These are phyloP conservation scores for Starmerella etchellsii DNA, from an alignment of 805 yeast genomes.

Conservation along the genomic window DNA sequence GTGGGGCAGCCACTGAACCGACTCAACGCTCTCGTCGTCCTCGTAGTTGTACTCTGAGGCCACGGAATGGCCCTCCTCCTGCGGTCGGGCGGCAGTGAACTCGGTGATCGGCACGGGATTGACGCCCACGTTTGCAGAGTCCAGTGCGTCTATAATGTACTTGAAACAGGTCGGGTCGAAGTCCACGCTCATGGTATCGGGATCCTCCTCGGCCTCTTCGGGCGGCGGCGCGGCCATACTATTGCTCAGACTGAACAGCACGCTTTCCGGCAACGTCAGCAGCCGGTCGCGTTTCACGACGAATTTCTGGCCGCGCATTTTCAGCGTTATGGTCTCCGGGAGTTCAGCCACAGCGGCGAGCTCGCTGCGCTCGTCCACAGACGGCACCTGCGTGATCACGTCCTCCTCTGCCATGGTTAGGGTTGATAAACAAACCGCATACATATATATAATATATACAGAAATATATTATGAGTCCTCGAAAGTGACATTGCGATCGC, in stretches of 20 bases:
- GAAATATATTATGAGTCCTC: too few species aligned
- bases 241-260: slow-evolving; percentile 51
- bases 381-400: slow-evolving; percentile 20
- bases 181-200: slow-evolving; percentile 39
- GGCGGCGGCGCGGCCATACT: slow-evolving; percentile 22
- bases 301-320: slow-evolving; percentile 62
- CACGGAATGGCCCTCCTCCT: too few species aligned
- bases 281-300: slow-evolving; percentile 76
- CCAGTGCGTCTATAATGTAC: slow-evolving; percentile 67
- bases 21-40: slow-evolving; percentile 14
- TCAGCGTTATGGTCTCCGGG: slow-evolving; percentile 39
- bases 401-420: slow-evolving; percentile 3
- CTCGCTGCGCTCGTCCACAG: slow-evolving; percentile 4
- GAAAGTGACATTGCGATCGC: too few species aligned
- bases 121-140: slow-evolving; percentile 44
- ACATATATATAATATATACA: too few species aligned
- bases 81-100: slow-evolving; percentile 8
- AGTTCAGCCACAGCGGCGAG: slow-evolving; percentile 10
- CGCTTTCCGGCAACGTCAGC: slow-evolving; percentile 82
- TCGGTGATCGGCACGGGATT: slow-evolving; percentile 10
- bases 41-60: not conserved
- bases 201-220: slow-evolving; percentile 2
- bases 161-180: slow-evolving; percentile 79
- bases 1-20: slow-evolving; percentile 13
- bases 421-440: too few species aligned